Conservation (phyloP, 345 rosid genomes). For the Eucalyptus dawsonii region DNA sequence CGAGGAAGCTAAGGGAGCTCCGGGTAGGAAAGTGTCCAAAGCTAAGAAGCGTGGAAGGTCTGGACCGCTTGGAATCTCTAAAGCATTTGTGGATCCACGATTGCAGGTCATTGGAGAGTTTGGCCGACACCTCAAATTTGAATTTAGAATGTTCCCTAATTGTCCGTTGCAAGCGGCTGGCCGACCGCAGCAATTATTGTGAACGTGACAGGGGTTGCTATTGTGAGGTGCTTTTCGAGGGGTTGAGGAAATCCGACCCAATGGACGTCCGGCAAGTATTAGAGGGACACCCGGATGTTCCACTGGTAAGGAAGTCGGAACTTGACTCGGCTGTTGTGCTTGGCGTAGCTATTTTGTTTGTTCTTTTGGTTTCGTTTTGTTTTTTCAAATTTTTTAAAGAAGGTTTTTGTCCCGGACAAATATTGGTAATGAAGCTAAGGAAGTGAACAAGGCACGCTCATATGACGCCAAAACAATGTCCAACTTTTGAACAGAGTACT, state of each 20-base stretch:
- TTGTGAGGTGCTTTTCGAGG: neutral
- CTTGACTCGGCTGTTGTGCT: neutral
- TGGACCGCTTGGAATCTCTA: neutral
- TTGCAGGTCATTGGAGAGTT: neutral
- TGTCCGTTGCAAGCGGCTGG: neutral
- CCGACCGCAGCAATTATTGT: accelerated
- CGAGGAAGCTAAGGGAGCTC: neutral
- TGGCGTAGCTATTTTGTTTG: neutral
- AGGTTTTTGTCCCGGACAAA: neutral
- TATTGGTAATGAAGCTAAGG: too few species aligned
- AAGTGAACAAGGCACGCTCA: too few species aligned
- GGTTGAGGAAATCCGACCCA: neutral
- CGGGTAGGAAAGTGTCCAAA: neutral
- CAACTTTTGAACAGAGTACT: too few species aligned
- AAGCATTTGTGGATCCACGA: accelerated
- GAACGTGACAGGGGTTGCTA: accelerated
- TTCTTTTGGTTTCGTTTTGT: too few species aligned
- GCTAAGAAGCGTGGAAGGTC: neutral
- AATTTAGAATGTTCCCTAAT: neutral
- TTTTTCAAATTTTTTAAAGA: too few species aligned
- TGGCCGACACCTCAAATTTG: neutral
- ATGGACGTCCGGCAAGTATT: neutral
- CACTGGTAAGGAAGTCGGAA: neutral
- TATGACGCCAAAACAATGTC: too few species aligned
- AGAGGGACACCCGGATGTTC: neutral